Evolutionary conservation across 164 flowering plant species (phyloP).

Genomic region (Platanus orientalis): DNA sequence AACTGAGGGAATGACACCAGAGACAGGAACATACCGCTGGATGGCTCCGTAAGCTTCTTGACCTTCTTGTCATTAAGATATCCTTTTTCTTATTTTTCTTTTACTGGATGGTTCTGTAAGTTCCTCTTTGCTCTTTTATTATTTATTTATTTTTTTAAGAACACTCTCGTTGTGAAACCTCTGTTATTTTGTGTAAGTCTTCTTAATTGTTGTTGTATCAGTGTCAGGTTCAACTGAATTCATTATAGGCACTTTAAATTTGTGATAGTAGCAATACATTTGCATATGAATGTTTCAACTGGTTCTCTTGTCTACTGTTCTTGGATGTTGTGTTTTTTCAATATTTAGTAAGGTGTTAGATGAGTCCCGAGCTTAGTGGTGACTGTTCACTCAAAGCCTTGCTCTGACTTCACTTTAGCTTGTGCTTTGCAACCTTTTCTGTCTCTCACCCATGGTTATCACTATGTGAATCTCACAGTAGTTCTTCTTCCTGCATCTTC

Average conservation of each 20-base stretch:
- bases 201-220: neutral
- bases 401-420: neutral
- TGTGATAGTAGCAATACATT: neutral
- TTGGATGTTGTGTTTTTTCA: neutral
- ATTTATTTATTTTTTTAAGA: no score
- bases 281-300: neutral
- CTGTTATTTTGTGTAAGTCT: neutral
- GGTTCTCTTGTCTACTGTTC: neutral
- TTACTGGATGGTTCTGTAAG: conserved; percentile 1
- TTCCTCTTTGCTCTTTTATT: neutral
- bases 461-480: neutral
- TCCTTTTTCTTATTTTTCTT: neutral
- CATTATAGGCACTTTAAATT: neutral
- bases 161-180: neutral
- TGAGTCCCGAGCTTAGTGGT: neutral
- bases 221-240: neutral
- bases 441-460: neutral
- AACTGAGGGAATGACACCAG: conserved; percentile 70
- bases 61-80: neutral
- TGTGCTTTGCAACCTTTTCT: neutral
- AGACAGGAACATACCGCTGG: no score
- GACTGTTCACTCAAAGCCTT: no score
- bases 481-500: no score
- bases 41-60: no score
- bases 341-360: neutral